These are phyloP conservation scores for Plantago lanceolata DNA, from an alignment of 305 asterid species.

Conservation along the genomic window DNA sequence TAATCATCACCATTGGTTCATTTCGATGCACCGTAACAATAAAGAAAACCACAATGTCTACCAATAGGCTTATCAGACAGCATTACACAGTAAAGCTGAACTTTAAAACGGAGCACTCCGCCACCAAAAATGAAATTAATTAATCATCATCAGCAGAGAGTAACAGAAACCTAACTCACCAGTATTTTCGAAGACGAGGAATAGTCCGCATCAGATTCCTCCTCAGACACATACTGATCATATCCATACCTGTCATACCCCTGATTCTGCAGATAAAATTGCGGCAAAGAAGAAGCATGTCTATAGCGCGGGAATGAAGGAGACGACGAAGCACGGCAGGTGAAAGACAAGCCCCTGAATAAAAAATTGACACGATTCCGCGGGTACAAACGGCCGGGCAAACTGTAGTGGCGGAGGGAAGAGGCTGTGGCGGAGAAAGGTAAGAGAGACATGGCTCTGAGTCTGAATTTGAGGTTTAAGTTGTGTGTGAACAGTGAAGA, in stretches of 20 bases:
- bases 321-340: constrained; percentile 33
- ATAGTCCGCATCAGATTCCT: constrained; percentile 49
- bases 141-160: no score
- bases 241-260: constrained; percentile 69
- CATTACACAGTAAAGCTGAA: no score
- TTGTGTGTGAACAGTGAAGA: constrained; percentile 34
- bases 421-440: constrained; percentile 28
- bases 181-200: constrained; percentile 56
- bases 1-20: no score
- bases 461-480: constrained; percentile 20
- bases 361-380: constrained; percentile 16
- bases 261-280: constrained; percentile 45
- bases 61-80: no score
- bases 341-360: constrained; percentile 26
- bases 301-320: constrained; percentile 30
- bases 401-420: constrained; percentile 16
- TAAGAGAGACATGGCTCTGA: constrained; percentile 38
- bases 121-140: no score
- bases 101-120: no score
- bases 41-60: no score
- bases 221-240: constrained; percentile 62
- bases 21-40: no score
- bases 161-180: no score
- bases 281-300: constrained; percentile 40
- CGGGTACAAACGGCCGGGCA: constrained; percentile 29